Percentiles rank a stretch among this genome's conserved stretches.
phyloP scores from a whole-genome alignment of 164 flowering plant species.

The Nelumbo lutea region DNA sequence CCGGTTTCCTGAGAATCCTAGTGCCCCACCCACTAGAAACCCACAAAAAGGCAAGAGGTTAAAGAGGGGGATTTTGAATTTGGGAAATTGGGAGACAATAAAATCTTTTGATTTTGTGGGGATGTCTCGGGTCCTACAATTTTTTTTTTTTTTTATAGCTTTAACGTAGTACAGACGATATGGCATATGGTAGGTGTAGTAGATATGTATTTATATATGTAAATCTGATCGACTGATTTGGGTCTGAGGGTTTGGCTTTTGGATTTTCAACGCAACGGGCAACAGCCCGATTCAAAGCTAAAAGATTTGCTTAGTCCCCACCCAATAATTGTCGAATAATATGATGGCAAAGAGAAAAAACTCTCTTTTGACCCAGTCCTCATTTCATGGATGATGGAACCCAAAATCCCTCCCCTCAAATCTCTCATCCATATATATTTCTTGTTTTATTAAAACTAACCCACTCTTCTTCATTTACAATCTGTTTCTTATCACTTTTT shows the following conservation, averaged over 20 bases:
- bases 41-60: conserved; percentile 8
- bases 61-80: not conserved
- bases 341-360: not conserved
- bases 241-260: not conserved
- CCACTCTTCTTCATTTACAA: not conserved
- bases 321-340: not conserved
- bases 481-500: not conserved
- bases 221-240: not conserved
- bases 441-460: not conserved
- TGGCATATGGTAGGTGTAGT: not conserved
- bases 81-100: not conserved
- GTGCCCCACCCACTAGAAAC: not conserved
- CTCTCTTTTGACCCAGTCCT: not conserved
- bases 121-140: not conserved
- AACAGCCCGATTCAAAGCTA: not conserved
- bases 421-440: not conserved
- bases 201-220: not conserved
- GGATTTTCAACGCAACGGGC: not conserved
- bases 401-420: not conserved
- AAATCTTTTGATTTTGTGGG: conserved; percentile 20
- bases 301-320: not conserved
- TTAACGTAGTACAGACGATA: not conserved
- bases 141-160: not conserved
- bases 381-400: not conserved
- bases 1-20: too few relatives aligned